Base-by-base conservation (phyloP, 768 basidiomycete species). In the Mycena sanguinolenta region DNA sequence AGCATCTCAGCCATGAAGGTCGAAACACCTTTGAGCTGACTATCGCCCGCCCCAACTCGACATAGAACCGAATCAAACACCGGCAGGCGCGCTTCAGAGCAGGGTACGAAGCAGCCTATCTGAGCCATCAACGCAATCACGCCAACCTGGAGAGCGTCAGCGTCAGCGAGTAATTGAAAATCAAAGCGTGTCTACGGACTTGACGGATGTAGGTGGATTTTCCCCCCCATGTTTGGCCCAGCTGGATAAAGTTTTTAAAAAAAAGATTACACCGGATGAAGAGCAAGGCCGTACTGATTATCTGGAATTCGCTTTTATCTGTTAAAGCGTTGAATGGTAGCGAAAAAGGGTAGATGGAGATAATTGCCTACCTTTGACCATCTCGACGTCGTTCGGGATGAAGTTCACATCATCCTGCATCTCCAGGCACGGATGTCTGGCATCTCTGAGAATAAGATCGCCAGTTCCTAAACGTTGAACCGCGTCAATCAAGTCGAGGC, bases 1-100 rank as follows among this genome's bases (percentile, higher is more conserved):
- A 99, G 87, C 98, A 99, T 99, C 81, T 99, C 98, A 2, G 96
- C 97, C 97, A 99, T 99, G 79, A 99, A 99, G 0, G 97, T 99
- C 28, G 96, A 97, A 0, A 99, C 95, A 14, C 98, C 98, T 80
- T 98, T 99, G 53, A 99, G 83, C 78, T 99, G 97, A 79, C 95
- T 97, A 79, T 99, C 98, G 0, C 98, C 98, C 0, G 98, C 98
- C 12, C 98, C 98, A 2, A 99, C 97, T 71, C 98, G 88, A 66
- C 97, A 98, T 14, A 99, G 82, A 52, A 99, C 91, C 3, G 96
- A 98, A 80, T 99, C 98, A 69, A 99, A 99, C 61, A 99, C 90
- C 0, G 98, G 98, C 1, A 99, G 74, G 30, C 88, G 85, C 0
- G 98, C 98, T 73, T 92, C 89, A 10, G 91, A 86, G 73, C 96